Base-by-base conservation (phyloP, 2,329 filamentous ascomycete species). In the Ambrosiella beaveri region DNA sequence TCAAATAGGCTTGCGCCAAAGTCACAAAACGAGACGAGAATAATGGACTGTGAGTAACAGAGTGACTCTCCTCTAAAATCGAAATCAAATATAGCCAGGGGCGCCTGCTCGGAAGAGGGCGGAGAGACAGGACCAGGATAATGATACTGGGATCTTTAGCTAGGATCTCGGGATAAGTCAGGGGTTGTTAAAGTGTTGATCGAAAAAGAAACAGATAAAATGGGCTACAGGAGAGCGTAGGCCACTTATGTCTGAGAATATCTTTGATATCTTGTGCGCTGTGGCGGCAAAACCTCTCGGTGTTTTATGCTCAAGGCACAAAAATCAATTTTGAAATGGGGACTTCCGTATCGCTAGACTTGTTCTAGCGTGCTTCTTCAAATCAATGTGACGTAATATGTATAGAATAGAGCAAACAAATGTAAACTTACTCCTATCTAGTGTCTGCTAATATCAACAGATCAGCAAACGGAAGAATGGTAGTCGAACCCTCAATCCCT, bases 81-180 rank as follows among this genome's bases (percentile, higher is more conserved):
- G 52, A 57, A 56, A 41, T 49, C 53, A 54, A 44, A 57, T 56
- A 52, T 57, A 36, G 15, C 53, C 57, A 56, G 58, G 58, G 47
- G 49, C 38, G 12, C 35, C 39, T 51, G 49, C 36, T 45, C 58
- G 47, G 58, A 59, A 57, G 52, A 45, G 54, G n/a, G 50, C 15
- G 45, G 47, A 57, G 54, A 56, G 52, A 44, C 37, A 41, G 41
- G 52, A 41, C 38, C 8, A 54, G 52, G 52, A 54, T 54, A 39
- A 19, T 17, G 38, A n/a, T n/a, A 39, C 17, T 6, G 38, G 39
- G 52, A 38, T 54, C 35, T 54, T 27, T 54, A 44, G 41, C 52
- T 54, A 15, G 37, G 38, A 11, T 8, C 11, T 27, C 52, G 35
- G 11, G 2, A 51, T 36, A 2, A 3, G 17, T 9, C 27, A 51